A percentile compares a stretch with the other conserved stretches of the same genome.
Evolutionary conservation across 2,329 filamentous ascomycete genomes (phyloP).

Genomic region (Apiospora marii): DNA sequence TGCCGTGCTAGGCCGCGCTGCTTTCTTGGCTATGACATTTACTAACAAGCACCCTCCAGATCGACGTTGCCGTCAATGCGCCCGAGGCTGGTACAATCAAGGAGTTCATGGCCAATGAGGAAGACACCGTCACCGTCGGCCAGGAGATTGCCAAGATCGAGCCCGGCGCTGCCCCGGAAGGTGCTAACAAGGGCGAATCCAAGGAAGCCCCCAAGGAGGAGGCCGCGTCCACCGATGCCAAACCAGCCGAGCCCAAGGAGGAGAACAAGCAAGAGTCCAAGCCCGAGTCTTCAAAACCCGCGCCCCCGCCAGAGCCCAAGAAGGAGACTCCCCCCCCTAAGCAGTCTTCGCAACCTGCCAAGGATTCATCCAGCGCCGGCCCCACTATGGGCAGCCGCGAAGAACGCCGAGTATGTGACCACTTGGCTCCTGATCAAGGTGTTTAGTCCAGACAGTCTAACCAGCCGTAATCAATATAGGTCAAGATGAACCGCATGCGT

Average conservation of each 20-base stretch:
- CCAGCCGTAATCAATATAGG: constrained; percentile 56
- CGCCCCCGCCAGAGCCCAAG: constrained; percentile 47
- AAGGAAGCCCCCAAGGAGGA: constrained; percentile 67
- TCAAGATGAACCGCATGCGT: constrained; percentile 99
- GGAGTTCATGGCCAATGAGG: constrained; percentile 89
- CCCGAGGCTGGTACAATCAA: constrained; percentile 90
- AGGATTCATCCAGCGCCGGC: constrained; percentile 40
- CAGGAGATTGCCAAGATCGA: constrained; percentile 91
- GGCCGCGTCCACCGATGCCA: constrained; percentile 37
- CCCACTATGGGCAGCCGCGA: constrained; percentile 75
- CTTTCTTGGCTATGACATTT: background rate
- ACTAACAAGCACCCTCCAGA: constrained; percentile 58
- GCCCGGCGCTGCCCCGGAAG: constrained; percentile 70
- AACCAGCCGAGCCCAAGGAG: constrained; percentile 53
- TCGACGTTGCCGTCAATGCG: constrained; percentile 96
- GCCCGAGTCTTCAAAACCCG: constrained; percentile 46
- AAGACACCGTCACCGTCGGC: constrained; percentile 93
- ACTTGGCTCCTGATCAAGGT: background rate
- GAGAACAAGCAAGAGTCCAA: constrained; percentile 46
- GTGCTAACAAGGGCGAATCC: constrained; percentile 64
- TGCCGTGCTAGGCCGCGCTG: background rate
- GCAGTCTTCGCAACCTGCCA: constrained; percentile 48
- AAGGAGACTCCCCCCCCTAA: constrained; percentile 45
- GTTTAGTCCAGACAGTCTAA: background rate
- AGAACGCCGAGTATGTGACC: constrained; percentile 80